These are phyloP conservation scores for Ceratocystis alfenasii DNA, from an alignment of 2,329 filamentous ascomycete species.

Conservation along the genomic window DNA sequence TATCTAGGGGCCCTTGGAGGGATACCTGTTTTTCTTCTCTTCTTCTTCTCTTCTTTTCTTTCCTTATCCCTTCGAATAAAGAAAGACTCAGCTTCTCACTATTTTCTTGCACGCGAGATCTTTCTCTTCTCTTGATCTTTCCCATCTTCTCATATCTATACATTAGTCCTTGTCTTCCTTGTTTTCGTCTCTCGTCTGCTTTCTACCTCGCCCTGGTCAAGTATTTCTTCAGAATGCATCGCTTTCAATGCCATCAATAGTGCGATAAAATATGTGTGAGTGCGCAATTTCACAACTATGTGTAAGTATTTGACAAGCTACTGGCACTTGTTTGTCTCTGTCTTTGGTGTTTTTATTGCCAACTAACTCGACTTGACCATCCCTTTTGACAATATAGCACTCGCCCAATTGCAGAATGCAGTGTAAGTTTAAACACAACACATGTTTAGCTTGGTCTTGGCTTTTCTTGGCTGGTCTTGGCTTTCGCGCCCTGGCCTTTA, in stretches of 20 bases:
- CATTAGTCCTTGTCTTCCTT: conserved; percentile 14
- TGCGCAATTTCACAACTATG: background rate
- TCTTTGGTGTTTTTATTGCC: background rate
- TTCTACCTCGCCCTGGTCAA: background rate
- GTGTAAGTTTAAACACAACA: conserved; percentile 32
- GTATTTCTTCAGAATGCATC: conserved; percentile 14
- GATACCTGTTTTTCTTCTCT: background rate
- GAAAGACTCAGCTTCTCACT: no score
- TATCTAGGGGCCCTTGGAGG: background rate
- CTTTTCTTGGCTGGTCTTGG: conserved; percentile 5
- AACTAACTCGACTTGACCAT: background rate
- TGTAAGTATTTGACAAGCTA: background rate
- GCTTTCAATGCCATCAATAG: conserved; percentile 13
- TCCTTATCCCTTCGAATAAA: background rate
- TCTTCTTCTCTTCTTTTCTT: background rate
- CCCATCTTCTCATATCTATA: background rate
- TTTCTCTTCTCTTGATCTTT: background rate
- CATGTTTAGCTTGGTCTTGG: background rate
- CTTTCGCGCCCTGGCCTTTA: background rate
- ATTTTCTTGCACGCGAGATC: background rate
- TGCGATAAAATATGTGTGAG: conserved; percentile 21
- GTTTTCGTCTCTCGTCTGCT: conserved; percentile 18
- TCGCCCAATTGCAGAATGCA: conserved; percentile 40
- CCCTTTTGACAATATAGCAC: conserved; percentile 30
- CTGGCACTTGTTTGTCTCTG: conserved; percentile 9